Base-by-base conservation (phyloP, 352 stramenopile species). In the Pythium phragmiticola region DNA sequence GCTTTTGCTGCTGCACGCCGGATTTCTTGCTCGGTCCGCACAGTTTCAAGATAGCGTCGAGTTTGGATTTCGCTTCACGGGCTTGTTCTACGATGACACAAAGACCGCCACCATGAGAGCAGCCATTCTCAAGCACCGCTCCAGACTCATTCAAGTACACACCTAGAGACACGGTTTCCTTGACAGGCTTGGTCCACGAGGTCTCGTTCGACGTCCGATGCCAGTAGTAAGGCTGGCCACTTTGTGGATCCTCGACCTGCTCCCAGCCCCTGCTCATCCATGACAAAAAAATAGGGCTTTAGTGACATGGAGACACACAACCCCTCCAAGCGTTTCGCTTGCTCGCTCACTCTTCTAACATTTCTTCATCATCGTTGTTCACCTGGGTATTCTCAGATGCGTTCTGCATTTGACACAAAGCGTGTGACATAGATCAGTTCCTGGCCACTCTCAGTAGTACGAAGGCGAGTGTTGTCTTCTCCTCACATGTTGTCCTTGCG, bases 131-230 rank as follows among this genome's bases (percentile, higher is more conserved):
- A 30, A 30, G 2, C 26, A 30, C 26, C 26, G 26, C 26, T 30
- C 26, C 26, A 30, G 26, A 30, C 26, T 30, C 26, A 30, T 30
- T 5, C 4, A 30, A 54, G 11, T 12, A 65, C 54, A 28, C 65
- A 93, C 84, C 63, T 26, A 91, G 68, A n/a, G 78, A 81, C 13
- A 88, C 78, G 17, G 64, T 80, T 51, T 68, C 57, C 39, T 72
- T 70, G 47, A 72, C 63, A 0, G 83, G 85, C 36, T 72, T 71
- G 19, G 69, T 85, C 85, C 82, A 94, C 16, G 81, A 84, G 30
- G 85, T 92, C 57, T 88, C 82, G n/a, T 85, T 82, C 30, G 82
- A 87, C n/a, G 74, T 66, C 11, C 66, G 69, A 69, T 94, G 87
- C 85, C 85, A 94, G 53, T 82, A 94, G 71, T 92, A 94, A 26